These are phyloP conservation scores for Cochlearia excelsa DNA, from an alignment of 345 rosid genomes.

Conservation along the genomic window DNA sequence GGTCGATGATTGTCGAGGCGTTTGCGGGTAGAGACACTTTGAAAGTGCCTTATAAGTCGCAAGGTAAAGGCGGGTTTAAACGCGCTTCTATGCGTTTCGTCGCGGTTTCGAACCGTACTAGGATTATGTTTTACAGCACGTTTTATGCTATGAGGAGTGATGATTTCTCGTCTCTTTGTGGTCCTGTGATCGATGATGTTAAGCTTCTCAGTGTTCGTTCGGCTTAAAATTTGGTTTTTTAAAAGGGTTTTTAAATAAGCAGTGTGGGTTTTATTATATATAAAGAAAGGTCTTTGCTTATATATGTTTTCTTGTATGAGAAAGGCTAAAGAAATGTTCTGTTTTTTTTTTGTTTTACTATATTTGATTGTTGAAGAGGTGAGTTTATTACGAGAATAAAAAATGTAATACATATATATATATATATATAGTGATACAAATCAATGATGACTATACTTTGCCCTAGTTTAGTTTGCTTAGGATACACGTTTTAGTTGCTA, in stretches of 20 bases:
- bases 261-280: constrained; percentile 5
- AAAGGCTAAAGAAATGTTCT: no score
- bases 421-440: no score
- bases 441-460: no score
- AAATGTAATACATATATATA: no score
- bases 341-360: no score
- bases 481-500: no score
- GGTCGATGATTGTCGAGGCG: constrained; percentile 73
- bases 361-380: no score
- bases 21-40: constrained; percentile 60
- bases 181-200: constrained; percentile 77
- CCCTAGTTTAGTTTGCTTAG: no score
- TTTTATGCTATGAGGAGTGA: constrained; percentile 70
- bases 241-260: not conserved
- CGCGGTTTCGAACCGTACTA: constrained; percentile 52
- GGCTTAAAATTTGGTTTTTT: constrained; percentile 17
- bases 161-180: constrained; percentile 73
- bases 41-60: constrained; percentile 62
- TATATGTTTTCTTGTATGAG: no score
- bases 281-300: no score
- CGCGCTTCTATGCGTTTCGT: constrained; percentile 48
- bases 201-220: constrained; percentile 49
- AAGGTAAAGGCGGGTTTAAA: constrained; percentile 76
- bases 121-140: constrained; percentile 72
- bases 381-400: no score